These are phyloP conservation scores for Penicillium sclerotigenum DNA, from an alignment of 2,329 filamentous ascomycete species.

Conservation along the genomic window DNA sequence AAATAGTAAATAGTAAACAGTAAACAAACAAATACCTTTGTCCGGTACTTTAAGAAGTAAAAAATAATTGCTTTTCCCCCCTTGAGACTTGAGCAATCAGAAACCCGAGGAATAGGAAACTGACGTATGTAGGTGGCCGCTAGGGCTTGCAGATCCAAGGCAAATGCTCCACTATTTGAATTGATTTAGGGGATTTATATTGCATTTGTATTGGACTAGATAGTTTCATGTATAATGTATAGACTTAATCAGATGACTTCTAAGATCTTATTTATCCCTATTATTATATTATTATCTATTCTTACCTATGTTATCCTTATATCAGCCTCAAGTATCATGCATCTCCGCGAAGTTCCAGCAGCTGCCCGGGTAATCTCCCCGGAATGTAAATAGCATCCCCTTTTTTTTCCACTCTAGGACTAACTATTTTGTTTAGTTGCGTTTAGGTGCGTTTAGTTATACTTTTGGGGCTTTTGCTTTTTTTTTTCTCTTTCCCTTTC, in stretches of 20 bases:
- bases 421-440: neutral
- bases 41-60: neutral
- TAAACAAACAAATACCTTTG: constrained; percentile 1
- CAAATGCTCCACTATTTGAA: neutral
- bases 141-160: constrained; percentile 2
- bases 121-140: constrained; percentile 9
- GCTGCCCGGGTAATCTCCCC: constrained; percentile 15
- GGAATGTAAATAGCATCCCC: constrained; percentile 13
- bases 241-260: constrained; percentile 4
- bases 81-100: constrained; percentile 9
- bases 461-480: neutral
- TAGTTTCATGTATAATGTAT: neutral
- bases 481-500: neutral
- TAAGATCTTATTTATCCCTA: neutral
- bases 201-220: neutral
- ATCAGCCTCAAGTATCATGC: neutral
- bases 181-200: neutral
- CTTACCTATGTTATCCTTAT: neutral
- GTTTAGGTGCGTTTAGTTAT: neutral
- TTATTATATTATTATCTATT: neutral
- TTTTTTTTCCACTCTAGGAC: neutral
- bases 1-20: neutral
- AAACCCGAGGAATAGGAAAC: constrained; percentile 7
- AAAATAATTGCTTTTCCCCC: neutral
- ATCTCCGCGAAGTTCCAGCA: constrained; percentile 8